phyloP scores from a whole-genome alignment of 1,284 basidiomycete species.

The Cryptococcus sp. region DNA sequence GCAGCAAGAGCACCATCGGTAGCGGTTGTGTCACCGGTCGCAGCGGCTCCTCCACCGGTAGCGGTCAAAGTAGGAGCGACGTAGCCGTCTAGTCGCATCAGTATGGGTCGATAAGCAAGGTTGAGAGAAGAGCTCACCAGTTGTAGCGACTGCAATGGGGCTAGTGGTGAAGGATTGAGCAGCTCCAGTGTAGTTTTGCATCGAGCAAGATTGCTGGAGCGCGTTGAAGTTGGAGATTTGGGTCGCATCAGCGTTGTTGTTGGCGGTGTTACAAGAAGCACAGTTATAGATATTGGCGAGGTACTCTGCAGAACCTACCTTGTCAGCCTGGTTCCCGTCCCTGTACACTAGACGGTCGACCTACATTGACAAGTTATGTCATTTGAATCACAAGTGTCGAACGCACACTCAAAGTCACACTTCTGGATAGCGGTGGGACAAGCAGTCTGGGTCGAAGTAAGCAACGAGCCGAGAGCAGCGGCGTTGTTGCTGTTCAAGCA shows the following conservation, averaged over 20 bases:
- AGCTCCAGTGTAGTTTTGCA: slow-evolving; percentile 40
- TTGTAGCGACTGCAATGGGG: slow-evolving; percentile 22
- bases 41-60: slow-evolving; percentile 39
- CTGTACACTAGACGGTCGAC: not conserved
- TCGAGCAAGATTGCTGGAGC: slow-evolving; percentile 35
- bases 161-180: slow-evolving; percentile 26
- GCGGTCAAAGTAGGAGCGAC: slow-evolving; percentile 38
- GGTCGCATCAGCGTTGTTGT: slow-evolving; percentile 39
- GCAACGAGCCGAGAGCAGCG: slow-evolving; percentile 27
- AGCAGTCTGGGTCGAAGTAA: slow-evolving; percentile 27
- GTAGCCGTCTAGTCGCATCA: slow-evolving; percentile 21
- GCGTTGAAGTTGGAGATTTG: slow-evolving; percentile 33
- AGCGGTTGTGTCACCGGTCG: slow-evolving; percentile 26
- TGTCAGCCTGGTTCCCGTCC: not conserved
- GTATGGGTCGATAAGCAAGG: not conserved
- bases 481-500: slow-evolving; percentile 41
- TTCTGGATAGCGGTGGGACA: slow-evolving; percentile 24
- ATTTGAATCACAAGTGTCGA: slow-evolving; percentile 31
- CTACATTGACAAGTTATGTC: slow-evolving; percentile 43
- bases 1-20: slow-evolving; percentile 7
- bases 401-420: slow-evolving; percentile 40
- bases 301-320: slow-evolving; percentile 28
- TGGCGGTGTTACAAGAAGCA: slow-evolving; percentile 45
- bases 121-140: slow-evolving; percentile 16
- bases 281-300: slow-evolving; percentile 46